Conservation (phyloP, 805 yeast genomes). For the Kuraishia cidri region DNA sequence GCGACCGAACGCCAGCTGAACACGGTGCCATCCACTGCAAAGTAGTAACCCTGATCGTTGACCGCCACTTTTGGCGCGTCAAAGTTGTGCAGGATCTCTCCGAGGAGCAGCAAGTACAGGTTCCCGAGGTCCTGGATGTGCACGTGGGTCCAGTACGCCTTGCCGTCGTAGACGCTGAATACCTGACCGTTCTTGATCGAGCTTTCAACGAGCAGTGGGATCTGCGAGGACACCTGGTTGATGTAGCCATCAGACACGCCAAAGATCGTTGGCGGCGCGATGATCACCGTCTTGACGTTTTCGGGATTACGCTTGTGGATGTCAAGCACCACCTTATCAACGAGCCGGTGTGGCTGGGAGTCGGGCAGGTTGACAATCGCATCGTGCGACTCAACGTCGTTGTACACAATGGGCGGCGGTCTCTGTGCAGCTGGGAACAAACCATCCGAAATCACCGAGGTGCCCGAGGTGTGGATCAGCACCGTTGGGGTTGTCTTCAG, state of each 20-base stretch:
- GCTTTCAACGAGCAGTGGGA: conserved; percentile 16
- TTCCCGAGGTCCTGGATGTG: conserved; percentile 24
- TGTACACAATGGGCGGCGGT: conserved; percentile 12
- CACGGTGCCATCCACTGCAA: conserved; percentile 18
- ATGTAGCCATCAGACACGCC: conserved; percentile 23
- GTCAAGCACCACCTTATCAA: conserved; percentile 19
- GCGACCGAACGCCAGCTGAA: conserved; percentile 18
- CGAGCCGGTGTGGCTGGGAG: conserved; percentile 22
- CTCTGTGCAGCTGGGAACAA: conserved; percentile 7
- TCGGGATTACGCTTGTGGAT: conserved; percentile 20
- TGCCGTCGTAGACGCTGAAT: conserved; percentile 20
- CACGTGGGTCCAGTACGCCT: conserved; percentile 24
- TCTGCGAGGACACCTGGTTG: conserved; percentile 18
- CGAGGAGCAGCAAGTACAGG: conserved; percentile 16
- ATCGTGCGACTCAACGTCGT: conserved; percentile 16
- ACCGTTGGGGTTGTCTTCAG: conserved; percentile 13
- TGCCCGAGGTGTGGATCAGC: conserved; percentile 27
- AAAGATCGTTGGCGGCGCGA: conserved; percentile 24
- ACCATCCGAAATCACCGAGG: conserved; percentile 15
- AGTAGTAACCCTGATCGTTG: conserved; percentile 25
- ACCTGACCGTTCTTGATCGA: conserved; percentile 12
- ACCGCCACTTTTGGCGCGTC: conserved; percentile 14
- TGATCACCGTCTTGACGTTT: conserved; percentile 17
- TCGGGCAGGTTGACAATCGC: conserved; percentile 16
- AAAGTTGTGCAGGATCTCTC: conserved; percentile 9